Evolutionary conservation across 2,329 filamentous ascomycete genomes (phyloP).

Genomic region (Monosporascus sp.): DNA sequence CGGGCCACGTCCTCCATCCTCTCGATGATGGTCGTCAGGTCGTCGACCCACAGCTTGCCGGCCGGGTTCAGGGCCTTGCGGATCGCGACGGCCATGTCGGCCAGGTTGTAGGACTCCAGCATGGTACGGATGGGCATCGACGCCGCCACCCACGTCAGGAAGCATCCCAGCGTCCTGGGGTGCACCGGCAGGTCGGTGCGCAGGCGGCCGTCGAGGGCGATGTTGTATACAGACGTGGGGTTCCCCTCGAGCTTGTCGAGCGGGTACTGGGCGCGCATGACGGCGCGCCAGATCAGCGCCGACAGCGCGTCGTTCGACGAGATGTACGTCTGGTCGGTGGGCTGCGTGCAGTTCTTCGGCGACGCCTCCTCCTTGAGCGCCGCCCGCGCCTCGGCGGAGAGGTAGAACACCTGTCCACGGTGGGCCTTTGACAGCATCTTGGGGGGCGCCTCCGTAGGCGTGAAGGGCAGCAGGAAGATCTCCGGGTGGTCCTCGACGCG

Average conservation of each 20-base stretch:
- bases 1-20: slow-evolving; percentile 25
- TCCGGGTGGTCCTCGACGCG: slow-evolving; percentile 25
- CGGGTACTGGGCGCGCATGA: slow-evolving; percentile 23
- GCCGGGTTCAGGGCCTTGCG: slow-evolving; percentile 27
- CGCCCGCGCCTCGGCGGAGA: slow-evolving; percentile 22
- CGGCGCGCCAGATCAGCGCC: slow-evolving; percentile 31
- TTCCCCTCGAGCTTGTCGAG: slow-evolving; percentile 23
- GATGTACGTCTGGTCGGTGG: slow-evolving; percentile 13
- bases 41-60: slow-evolving; percentile 25
- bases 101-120: slow-evolving; percentile 20
- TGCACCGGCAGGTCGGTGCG: slow-evolving; percentile 29
- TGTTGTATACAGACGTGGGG: slow-evolving; percentile 29
- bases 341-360: slow-evolving; percentile 20
- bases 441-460: slow-evolving; percentile 22
- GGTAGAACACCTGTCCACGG: slow-evolving; percentile 27
- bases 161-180: slow-evolving; percentile 31
- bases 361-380: slow-evolving; percentile 26
- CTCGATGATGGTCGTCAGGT: slow-evolving; percentile 25
- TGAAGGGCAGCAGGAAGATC: slow-evolving; percentile 24
- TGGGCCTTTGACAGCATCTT: slow-evolving; percentile 27
- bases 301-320: slow-evolving; percentile 31
- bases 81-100: slow-evolving; percentile 28
- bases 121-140: slow-evolving; percentile 24
- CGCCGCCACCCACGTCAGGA: slow-evolving; percentile 30
- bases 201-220: slow-evolving; percentile 31